A percentile compares a stretch with the other conserved stretches of the same genome.
phyloP scores from a whole-genome alignment of 352 stramenopile species.

The Phytopythium chamaehyphon region DNA sequence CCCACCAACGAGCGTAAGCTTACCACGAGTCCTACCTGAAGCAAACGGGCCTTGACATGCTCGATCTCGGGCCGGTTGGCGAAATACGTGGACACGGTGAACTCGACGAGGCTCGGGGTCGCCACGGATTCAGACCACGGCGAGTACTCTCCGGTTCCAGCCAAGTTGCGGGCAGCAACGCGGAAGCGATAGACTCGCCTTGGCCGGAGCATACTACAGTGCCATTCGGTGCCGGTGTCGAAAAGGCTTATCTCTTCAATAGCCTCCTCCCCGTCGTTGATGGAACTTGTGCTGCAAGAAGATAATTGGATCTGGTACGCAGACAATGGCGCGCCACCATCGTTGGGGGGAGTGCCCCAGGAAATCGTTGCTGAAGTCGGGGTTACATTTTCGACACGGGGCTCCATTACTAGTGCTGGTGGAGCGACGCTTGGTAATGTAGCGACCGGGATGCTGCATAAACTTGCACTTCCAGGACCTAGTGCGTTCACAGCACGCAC shows the following conservation, averaged over 20 bases:
- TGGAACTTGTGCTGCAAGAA: constrained; percentile 26
- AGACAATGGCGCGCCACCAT: constrained; percentile 43
- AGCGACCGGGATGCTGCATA: constrained; percentile 23
- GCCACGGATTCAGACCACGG: constrained; percentile 21
- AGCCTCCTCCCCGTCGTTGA: constrained; percentile 12
- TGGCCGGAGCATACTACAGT: constrained; percentile 43
- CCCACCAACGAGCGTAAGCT: neutral
- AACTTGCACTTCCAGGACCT: constrained; percentile 33
- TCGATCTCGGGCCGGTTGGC: constrained; percentile 33
- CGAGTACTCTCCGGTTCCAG: constrained; percentile 35
- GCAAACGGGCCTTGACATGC: constrained; percentile 38
- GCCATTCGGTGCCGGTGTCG: constrained; percentile 21
- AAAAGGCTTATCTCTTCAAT: constrained; percentile 45
- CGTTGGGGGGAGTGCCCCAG: constrained; percentile 39
- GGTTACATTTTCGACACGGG: constrained; percentile 28
- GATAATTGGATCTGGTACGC: constrained; percentile 37
- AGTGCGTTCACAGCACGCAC: constrained; percentile 45
- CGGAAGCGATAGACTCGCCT: constrained; percentile 53
- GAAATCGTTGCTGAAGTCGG: constrained; percentile 36
- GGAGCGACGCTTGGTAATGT: constrained; percentile 39
- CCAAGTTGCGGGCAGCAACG: constrained; percentile 42
- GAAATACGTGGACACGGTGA: constrained; percentile 62
- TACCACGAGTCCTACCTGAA: constrained; percentile 46
- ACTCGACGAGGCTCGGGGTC: constrained; percentile 66
- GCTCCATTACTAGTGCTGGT: constrained; percentile 22